Evolutionary conservation across 108 stramenopile genomes (phyloP).

Genomic region (Ochromonas danica): DNA sequence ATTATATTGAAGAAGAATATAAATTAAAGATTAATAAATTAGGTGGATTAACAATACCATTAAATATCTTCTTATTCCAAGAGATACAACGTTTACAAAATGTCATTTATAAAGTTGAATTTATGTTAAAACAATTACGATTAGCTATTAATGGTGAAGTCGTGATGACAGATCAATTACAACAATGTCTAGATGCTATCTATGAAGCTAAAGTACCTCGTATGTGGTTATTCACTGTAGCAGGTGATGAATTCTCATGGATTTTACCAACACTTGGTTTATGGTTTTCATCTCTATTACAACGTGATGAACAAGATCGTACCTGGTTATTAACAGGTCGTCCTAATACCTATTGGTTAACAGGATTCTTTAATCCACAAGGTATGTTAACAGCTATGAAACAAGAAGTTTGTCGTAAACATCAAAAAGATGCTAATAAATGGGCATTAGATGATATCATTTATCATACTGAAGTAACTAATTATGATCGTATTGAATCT

Average conservation of each 20-base stretch:
- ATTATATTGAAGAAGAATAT: conserved; percentile 77
- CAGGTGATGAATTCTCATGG: conserved; percentile 86
- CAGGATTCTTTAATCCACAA: conserved; percentile 82
- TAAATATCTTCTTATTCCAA: conserved; percentile 85
- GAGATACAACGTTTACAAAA: conserved; percentile 77
- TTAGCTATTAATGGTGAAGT: conserved; percentile 84
- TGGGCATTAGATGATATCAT: conserved; percentile 86
- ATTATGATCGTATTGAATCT: conserved; percentile 64
- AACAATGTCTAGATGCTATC: conserved; percentile 70
- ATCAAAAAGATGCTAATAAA: conserved; percentile 65
- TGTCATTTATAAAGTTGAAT: conserved; percentile 73
- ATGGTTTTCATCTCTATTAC: conserved; percentile 76
- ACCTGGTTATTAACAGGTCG: conserved; percentile 69
- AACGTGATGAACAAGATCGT: conserved; percentile 73
- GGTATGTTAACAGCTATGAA: conserved; percentile 84
- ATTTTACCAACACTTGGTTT: conserved; percentile 70
- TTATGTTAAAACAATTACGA: conserved; percentile 70
- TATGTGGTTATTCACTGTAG: conserved; percentile 76
- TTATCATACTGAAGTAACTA: conserved; percentile 75
- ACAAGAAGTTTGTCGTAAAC: conserved; percentile 78
- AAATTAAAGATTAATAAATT: conserved; percentile 72
- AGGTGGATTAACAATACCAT: conserved; percentile 72
- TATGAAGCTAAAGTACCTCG: conserved; percentile 73
- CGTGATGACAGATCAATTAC: conserved; percentile 76
- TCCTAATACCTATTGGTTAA: conserved; percentile 74